Evolutionary conservation across 148 eudicot species (phyloP).

Genomic region (Selenicereus undatus): DNA sequence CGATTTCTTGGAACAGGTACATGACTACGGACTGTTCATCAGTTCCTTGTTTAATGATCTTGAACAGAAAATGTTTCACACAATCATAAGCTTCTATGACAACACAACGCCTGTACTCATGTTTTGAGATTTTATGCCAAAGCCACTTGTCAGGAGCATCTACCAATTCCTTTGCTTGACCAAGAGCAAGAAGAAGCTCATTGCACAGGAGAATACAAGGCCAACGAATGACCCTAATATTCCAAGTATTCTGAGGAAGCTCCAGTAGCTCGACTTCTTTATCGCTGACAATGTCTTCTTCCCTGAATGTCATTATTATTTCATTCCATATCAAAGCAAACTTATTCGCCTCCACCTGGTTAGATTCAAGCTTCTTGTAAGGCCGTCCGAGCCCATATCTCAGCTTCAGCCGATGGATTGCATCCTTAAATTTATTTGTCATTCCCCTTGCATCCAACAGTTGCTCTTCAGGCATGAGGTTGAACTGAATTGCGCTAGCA

Average conservation of each 20-base stretch:
- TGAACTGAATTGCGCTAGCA: constrained; percentile 92
- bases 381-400: constrained; percentile 89
- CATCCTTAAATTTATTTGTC: constrained; percentile 63
- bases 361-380: constrained; percentile 77
- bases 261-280: constrained; percentile 80
- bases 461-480: constrained; percentile 96
- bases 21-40: constrained; percentile 74
- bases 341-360: constrained; percentile 89
- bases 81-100: constrained; percentile 83
- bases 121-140: constrained; percentile 83
- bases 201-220: constrained; percentile 88
- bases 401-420: constrained; percentile 64
- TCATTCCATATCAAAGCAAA: constrained; percentile 95
- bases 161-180: constrained; percentile 88
- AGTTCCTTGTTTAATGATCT: constrained; percentile 44
- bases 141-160: constrained; percentile 92
- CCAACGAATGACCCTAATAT: constrained; percentile 83
- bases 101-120: constrained; percentile 85
- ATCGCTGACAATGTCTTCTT: constrained; percentile 81
- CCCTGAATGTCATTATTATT: constrained; percentile 71
- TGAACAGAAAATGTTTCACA: constrained; percentile 57
- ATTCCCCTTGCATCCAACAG: constrained; percentile 59
- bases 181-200: constrained; percentile 83
- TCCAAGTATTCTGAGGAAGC: constrained; percentile 88
- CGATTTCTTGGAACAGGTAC: constrained; percentile 71